These are phyloP conservation scores for Sporormia fimetaria DNA, from an alignment of 495 filamentous ascomycete species.

Conservation along the genomic window DNA sequence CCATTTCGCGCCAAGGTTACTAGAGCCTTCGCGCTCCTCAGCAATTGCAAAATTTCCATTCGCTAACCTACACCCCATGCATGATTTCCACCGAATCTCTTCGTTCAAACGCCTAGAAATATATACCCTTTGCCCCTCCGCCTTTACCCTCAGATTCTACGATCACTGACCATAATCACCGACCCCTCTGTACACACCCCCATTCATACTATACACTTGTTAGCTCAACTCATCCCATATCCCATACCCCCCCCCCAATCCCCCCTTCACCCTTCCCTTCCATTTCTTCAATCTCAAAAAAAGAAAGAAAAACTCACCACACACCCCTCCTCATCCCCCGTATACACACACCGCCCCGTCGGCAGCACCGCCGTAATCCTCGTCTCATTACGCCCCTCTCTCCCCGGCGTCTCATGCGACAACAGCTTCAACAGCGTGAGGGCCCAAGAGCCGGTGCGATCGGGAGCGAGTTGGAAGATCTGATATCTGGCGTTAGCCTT, in stretches of 20 bases:
- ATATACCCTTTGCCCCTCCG: too few species aligned
- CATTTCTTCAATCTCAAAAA: constrained; percentile 4
- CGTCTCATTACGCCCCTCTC: constrained; percentile 63
- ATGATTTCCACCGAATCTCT: too few species aligned
- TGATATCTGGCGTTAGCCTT: constrained; percentile 11
- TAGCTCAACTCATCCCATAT: constrained; percentile 19
- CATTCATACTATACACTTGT: too few species aligned
- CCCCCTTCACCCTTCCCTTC: constrained; percentile 1
- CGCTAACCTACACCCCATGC: too few species aligned
- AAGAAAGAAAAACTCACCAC: constrained; percentile 23
- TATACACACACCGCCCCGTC: constrained; percentile 75
- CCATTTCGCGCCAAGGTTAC: too few species aligned
- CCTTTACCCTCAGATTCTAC: too few species aligned
- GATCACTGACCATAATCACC: too few species aligned
- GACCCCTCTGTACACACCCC: too few species aligned
- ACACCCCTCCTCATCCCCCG: constrained; percentile 41
- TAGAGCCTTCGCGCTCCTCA: too few species aligned
- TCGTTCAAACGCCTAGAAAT: too few species aligned
- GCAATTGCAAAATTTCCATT: too few species aligned
- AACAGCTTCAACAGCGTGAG: constrained; percentile 61
- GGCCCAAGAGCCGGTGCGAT: constrained; percentile 40
- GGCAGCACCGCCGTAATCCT: constrained; percentile 81
- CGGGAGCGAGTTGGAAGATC: constrained; percentile 48
- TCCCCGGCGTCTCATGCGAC: constrained; percentile 67
- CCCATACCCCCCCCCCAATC: constrained; percentile 10